Evolutionary conservation across 108 stramenopile species (phyloP), one percentile per base, ranked within the genome.

Genomic region (Phaeodactylum tricornutum): DNA sequence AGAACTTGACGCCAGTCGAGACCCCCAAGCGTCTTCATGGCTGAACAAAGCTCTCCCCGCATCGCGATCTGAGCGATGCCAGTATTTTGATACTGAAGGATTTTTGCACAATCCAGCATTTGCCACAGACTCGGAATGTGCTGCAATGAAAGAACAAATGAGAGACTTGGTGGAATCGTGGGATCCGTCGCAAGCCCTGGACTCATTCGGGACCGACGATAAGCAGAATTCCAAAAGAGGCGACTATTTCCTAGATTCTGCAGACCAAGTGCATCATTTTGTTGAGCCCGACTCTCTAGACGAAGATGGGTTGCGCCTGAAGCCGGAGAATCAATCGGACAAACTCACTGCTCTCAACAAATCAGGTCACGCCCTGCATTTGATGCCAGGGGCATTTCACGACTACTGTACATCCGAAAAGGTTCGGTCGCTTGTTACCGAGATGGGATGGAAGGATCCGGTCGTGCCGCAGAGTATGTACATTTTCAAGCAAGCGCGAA

Each of bases 391-490:
- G 33, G 38, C 61, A 12, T 92, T 95, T 71, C 65, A 56, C 19
- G 42, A 61, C 2, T 95, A 93, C 48, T 50, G 78, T 0, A 31
- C 44, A 23, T 84, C 81, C 2, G 8, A 32, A 0, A 78, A 87
- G 57, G 53, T 93, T 1, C 7, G 41, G n/a, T 9, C 60, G 6
- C 58, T 96, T 15, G 66, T 77, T 9, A 30, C 43, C 1, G 84
- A 75, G 17, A 55, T 95, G 55, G 89, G 91, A 25, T 91, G 82
- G 75, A 52, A 56, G 11, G 77, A 90, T 57, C 92, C 94, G 0
- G 69, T 87, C 1, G 70, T 96, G 0, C 92, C 94, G 1, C 95
- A 96, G 60, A 61, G 56, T 36, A 96, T 96, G 95, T 96, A 96
- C 60, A 96, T 96, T 47, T 89, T 93, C 72, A 96, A 96, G 61